Evolutionary conservation across 495 filamentous ascomycete species (phyloP).

Genomic region (Elasticomyces elasticus): DNA sequence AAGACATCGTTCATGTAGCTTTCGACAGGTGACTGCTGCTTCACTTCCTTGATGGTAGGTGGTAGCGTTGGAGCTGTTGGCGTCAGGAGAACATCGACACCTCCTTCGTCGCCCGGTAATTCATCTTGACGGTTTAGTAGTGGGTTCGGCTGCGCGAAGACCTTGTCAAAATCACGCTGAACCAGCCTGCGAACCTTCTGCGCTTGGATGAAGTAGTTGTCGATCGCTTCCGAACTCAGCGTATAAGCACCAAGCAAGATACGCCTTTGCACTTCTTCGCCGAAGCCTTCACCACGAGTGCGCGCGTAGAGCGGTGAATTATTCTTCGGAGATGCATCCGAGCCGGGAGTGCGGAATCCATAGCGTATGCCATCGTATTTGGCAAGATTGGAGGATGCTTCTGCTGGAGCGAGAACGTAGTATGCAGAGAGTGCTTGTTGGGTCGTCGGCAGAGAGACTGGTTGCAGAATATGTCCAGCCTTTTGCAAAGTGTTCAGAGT

Average conservation of each 20-base stretch:
- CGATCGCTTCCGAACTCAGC: slow-evolving; percentile 78
- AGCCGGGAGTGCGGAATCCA: slow-evolving; percentile 42
- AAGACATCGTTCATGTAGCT: slow-evolving; percentile 88
- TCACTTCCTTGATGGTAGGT: slow-evolving; percentile 46
- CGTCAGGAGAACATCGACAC: slow-evolving; percentile 79
- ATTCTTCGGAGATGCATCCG: slow-evolving; percentile 20
- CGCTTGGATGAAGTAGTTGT: slow-evolving; percentile 94
- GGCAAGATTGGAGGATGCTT: slow-evolving; percentile 93
- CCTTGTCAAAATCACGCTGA: slow-evolving; percentile 69
- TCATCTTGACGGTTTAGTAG: slow-evolving; percentile 30
- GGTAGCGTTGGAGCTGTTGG: slow-evolving; percentile 76
- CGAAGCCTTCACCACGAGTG: slow-evolving; percentile 64
- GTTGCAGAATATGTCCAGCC: slow-evolving; percentile 57
- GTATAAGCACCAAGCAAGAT: slow-evolving; percentile 87
- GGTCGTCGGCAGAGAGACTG: slow-evolving; percentile 77
- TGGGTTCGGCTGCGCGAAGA: slow-evolving; percentile 60
- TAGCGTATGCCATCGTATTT: slow-evolving; percentile 96
- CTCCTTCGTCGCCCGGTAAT: background rate
- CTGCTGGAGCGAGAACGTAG: slow-evolving; percentile 88
- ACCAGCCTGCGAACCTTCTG: slow-evolving; percentile 80
- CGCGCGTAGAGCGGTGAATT: slow-evolving; percentile 56
- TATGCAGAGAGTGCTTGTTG: slow-evolving; percentile 81
- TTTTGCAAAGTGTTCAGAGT: slow-evolving; percentile 47
- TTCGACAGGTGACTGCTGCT: slow-evolving; percentile 38
- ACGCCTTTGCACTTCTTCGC: slow-evolving; percentile 70